Percentiles rank a stretch among this genome's conserved stretches.
These are phyloP conservation scores for Beauveria sp. DNA, from an alignment of 2,329 filamentous ascomycete genomes.

Conservation along the genomic window DNA sequence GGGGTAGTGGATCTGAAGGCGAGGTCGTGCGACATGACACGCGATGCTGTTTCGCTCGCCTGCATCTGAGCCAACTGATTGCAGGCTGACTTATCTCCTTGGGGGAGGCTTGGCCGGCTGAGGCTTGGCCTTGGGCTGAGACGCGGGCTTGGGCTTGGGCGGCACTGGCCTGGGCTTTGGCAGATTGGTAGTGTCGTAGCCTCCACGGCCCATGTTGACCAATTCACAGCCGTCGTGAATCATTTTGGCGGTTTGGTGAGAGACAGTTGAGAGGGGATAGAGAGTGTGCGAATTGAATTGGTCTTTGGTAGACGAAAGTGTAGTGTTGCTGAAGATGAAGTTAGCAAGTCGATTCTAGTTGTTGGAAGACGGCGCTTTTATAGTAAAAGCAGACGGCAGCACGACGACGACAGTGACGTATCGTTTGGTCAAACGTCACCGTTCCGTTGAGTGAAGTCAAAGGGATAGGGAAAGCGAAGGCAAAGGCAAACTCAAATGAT, in stretches of 20 bases:
- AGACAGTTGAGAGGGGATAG: too few species aligned
- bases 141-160: conserved; percentile 28
- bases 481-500: conserved; percentile 10
- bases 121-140: neutral
- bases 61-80: neutral
- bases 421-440: neutral
- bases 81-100: conserved; percentile 19
- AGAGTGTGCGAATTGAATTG: neutral
- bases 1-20: conserved; percentile 12
- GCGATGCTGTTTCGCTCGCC: neutral
- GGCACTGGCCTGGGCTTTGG: conserved; percentile 32
- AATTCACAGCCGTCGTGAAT: conserved; percentile 25
- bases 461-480: conserved; percentile 5
- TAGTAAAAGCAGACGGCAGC: neutral
- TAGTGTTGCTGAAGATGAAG: neutral
- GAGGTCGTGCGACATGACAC: conserved; percentile 4
- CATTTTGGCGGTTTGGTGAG: conserved; percentile 25
- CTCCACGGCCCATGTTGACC: conserved; percentile 43
- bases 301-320: neutral
- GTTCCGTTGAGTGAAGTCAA: neutral
- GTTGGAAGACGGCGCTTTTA: neutral
- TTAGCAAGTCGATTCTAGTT: neutral
- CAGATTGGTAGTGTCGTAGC: conserved; percentile 44
- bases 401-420: neutral
- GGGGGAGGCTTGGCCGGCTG: too few species aligned